These are phyloP conservation scores for Alloascoidea africana DNA, from an alignment of 805 yeast species.

Conservation along the genomic window DNA sequence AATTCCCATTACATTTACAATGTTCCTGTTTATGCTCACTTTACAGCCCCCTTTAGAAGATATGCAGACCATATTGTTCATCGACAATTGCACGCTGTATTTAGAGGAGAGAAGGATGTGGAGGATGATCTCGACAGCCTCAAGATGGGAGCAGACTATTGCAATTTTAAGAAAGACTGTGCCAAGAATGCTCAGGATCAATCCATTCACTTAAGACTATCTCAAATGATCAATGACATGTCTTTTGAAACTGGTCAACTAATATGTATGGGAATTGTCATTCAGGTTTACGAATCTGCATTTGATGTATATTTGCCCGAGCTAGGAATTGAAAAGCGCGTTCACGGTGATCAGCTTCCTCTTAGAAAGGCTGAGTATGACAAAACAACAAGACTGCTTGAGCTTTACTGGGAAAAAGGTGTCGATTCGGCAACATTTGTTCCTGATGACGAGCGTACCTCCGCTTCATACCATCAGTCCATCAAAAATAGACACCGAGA, in stretches of 20 bases:
- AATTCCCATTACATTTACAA: constrained; percentile 72
- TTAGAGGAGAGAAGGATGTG: constrained; percentile 27
- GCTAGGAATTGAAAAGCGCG: constrained; percentile 89
- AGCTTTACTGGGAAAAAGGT: constrained; percentile 87
- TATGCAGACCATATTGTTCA: constrained; percentile 90
- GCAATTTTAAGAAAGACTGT: constrained; percentile 91
- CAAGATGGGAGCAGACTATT: constrained; percentile 77
- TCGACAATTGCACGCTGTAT: constrained; percentile 65
- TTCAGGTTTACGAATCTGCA: constrained; percentile 91
- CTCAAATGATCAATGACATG: constrained; percentile 72
- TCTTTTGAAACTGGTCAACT: constrained; percentile 57
- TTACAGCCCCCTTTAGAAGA: constrained; percentile 83
- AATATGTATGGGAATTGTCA: constrained; percentile 70
- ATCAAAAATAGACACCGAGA: constrained; percentile 68
- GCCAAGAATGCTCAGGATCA: constrained; percentile 90
- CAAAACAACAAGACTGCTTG: constrained; percentile 48
- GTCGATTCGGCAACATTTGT: constrained; percentile 81
- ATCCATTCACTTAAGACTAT: constrained; percentile 72
- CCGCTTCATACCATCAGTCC: constrained; percentile 61
- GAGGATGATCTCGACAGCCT: constrained; percentile 49
- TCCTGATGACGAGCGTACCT: constrained; percentile 80
- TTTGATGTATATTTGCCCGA: constrained; percentile 89
- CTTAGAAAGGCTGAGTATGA: constrained; percentile 86
- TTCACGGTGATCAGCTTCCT: constrained; percentile 95
- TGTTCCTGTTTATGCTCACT: constrained; percentile 80